Evolutionary conservation across 495 filamentous ascomycete species (phyloP).

Genomic region (Neurospora pannonica): DNA sequence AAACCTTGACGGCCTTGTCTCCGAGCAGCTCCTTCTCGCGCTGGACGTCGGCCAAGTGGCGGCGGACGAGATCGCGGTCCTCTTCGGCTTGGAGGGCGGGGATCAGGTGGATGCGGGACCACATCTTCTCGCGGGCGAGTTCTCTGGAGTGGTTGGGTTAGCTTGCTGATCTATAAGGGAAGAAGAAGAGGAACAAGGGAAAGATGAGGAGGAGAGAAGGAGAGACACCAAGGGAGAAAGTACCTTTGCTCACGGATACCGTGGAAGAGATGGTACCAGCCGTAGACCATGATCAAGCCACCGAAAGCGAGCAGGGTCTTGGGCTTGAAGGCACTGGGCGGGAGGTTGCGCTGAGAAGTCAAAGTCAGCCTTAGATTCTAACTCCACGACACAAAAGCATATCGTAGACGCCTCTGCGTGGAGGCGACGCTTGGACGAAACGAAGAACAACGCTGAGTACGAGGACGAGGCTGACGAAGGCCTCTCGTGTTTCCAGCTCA

Average conservation of each 20-base stretch:
- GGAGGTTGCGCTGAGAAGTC: conserved; percentile 68
- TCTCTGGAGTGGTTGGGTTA: conserved; percentile 46
- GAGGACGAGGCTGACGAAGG: background rate
- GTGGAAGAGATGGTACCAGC: conserved; percentile 71
- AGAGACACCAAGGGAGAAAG: conserved; percentile 17
- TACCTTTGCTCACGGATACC: conserved; percentile 85
- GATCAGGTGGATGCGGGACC: conserved; percentile 85
- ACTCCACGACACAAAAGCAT: background rate
- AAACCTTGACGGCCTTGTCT: conserved; percentile 57
- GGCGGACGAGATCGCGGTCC: conserved; percentile 84
- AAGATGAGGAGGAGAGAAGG: background rate
- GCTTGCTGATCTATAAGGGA: background rate
- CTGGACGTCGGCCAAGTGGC: conserved; percentile 74
- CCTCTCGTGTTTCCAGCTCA: background rate
- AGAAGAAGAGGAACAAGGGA: background rate
- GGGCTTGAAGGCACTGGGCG: conserved; percentile 76
- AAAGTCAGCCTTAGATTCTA: conserved; percentile 1
- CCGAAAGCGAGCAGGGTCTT: conserved; percentile 63
- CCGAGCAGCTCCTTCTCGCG: conserved; percentile 86
- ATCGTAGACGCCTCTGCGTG: background rate
- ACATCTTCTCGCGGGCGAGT: conserved; percentile 93
- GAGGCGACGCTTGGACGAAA: background rate
- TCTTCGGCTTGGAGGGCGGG: conserved; percentile 91
- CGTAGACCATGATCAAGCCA: conserved; percentile 71
- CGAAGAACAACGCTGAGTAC: background rate